These are phyloP conservation scores for Paracoccidioides lutzii DNA, from an alignment of 2,329 filamentous ascomycete genomes.

Conservation along the genomic window DNA sequence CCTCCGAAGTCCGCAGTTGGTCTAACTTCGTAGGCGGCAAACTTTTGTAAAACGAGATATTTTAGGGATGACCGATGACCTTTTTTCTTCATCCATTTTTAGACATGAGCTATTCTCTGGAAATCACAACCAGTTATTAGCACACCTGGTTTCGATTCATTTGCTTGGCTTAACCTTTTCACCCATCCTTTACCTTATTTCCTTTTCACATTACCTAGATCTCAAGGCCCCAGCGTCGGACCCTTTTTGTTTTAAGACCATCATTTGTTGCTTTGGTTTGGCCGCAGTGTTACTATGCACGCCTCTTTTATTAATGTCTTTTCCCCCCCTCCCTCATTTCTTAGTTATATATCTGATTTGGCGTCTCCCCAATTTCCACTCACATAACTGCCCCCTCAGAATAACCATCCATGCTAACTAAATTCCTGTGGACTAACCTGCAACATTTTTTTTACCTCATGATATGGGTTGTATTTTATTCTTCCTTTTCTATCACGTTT, in stretches of 20 bases:
- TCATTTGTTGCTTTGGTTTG: not conserved
- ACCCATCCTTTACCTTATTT: not conserved
- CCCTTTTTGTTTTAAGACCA: not conserved
- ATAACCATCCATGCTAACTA: not conserved
- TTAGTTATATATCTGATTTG: not conserved
- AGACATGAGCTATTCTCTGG: not conserved
- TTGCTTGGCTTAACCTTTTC: not conserved
- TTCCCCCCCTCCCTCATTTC: not conserved
- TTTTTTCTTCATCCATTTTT: not conserved
- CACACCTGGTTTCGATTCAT: not conserved
- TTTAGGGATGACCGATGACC: not conserved
- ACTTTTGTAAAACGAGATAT: conserved; percentile 25
- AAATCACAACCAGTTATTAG: not conserved
- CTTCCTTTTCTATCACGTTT: not conserved
- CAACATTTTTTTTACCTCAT: not conserved
- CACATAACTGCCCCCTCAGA: not conserved
- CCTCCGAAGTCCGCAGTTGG: conserved; percentile 83
- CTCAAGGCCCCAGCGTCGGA: too few relatives aligned
- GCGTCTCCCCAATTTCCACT: not conserved
- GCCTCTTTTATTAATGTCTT: not conserved
- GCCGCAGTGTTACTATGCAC: not conserved
- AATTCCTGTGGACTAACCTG: not conserved
- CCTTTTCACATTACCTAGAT: not conserved
- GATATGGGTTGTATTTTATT: not conserved
- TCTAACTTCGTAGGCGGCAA: conserved; percentile 80